Conservation (phyloP, 1,139 yeast species). For the Ogataea hybrid region DNA sequence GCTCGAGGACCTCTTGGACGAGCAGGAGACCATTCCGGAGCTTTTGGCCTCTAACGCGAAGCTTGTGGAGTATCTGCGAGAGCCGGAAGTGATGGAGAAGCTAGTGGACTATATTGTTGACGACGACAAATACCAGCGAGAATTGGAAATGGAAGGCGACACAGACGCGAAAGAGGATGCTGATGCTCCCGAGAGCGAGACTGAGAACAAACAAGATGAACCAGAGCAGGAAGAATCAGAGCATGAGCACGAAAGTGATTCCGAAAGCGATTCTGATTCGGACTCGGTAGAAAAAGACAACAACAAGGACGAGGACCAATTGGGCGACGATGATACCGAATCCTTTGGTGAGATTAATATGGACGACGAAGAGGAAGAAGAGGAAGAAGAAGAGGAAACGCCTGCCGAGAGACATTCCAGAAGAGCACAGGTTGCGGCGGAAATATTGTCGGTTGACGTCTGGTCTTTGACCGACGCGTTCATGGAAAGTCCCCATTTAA, state of each 20-base stretch:
- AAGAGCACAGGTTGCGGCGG: conserved; percentile 86
- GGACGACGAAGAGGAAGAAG: conserved; percentile 24
- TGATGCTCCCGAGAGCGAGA: conserved; percentile 2
- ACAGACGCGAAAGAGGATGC: conserved; percentile 7
- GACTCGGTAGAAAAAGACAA: conserved; percentile 13
- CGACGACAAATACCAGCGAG: conserved; percentile 31
- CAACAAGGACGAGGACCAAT: conserved; percentile 14
- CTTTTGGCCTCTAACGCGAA: conserved; percentile 78
- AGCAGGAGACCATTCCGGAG: conserved; percentile 83
- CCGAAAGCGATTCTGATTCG: conserved; percentile 14
- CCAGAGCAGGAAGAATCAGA: background rate
- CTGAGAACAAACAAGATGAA: background rate
- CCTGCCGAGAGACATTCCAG: conserved; percentile 58
- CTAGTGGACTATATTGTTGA: conserved; percentile 67
- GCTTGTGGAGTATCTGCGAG: conserved; percentile 76
- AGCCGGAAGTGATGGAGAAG: conserved; percentile 62
- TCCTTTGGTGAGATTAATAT: conserved; percentile 32
- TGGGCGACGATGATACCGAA: conserved; percentile 26
- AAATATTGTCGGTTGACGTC: conserved; percentile 85
- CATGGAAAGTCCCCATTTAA: conserved; percentile 66
- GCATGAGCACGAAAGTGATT: conserved; percentile 3
- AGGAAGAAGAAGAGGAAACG: conserved; percentile 32
- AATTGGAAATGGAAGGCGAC: conserved; percentile 11
- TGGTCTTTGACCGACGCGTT: conserved; percentile 94
- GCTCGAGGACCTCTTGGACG: conserved; percentile 73